Evolutionary conservation across 805 yeast genomes (phyloP).

Genomic region (Yarrowia keelungensis): DNA sequence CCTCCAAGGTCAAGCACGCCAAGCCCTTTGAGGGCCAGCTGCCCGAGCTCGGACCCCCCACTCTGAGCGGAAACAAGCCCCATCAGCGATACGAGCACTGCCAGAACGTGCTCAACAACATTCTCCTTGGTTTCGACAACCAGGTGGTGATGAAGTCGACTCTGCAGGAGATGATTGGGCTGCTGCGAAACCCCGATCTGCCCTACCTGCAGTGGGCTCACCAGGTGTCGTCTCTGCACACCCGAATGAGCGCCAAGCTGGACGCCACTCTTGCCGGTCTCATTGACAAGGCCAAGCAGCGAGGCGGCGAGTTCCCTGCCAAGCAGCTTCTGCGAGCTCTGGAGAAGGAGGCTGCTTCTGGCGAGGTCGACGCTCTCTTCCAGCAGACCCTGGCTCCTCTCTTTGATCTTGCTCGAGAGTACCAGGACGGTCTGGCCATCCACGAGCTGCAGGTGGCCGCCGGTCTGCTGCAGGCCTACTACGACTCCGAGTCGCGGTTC

Average conservation of each 20-base stretch:
- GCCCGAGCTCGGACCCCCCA: conserved; percentile 87
- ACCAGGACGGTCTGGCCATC: conserved; percentile 74
- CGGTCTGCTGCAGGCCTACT: conserved; percentile 71
- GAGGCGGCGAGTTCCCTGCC: conserved; percentile 91
- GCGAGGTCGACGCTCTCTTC: conserved; percentile 57
- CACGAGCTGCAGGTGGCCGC: conserved; percentile 85
- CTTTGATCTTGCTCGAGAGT: conserved; percentile 70
- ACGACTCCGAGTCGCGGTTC: conserved; percentile 78
- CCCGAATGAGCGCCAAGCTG: conserved; percentile 81
- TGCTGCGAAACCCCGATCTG: conserved; percentile 77
- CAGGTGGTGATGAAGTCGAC: conserved; percentile 92
- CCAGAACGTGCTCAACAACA: conserved; percentile 71
- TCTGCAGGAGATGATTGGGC: conserved; percentile 71
- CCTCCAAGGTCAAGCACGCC: conserved; percentile 96
- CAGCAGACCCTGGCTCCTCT: conserved; percentile 74
- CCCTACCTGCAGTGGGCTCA: conserved; percentile 94
- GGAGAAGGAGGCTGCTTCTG: conserved; percentile 67
- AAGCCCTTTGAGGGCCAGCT: conserved; percentile 92
- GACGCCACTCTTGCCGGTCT: conserved; percentile 70
- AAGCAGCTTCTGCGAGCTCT: conserved; percentile 77
- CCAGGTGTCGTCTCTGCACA: conserved; percentile 87
- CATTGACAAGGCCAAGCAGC: conserved; percentile 67
- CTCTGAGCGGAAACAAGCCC: conserved; percentile 81
- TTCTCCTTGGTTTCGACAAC: conserved; percentile 90
- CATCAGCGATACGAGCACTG: conserved; percentile 71